Percentiles rank a stretch among this genome's conserved stretches.
Conservation (phyloP, 2,329 filamentous ascomycete species). For the Exophiala calicioides region DNA sequence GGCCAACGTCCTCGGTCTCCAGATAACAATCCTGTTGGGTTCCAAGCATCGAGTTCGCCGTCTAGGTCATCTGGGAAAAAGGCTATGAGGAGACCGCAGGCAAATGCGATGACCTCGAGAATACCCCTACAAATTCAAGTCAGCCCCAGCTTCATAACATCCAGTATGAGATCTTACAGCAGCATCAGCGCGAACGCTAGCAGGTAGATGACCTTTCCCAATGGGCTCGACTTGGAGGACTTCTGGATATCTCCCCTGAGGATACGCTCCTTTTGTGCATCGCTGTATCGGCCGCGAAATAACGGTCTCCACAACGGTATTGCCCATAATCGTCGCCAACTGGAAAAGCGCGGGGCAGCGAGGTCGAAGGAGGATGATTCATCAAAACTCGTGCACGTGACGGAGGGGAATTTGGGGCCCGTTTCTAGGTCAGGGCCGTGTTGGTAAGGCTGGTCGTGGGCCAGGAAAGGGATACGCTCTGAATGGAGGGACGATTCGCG, state of each 20-base stretch:
- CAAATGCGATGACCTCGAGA: conserved; percentile 43
- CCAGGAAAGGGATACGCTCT: conserved; percentile 25
- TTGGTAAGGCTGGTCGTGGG: conserved; percentile 21
- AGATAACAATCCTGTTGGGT: conserved; percentile 38
- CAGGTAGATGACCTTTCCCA: conserved; percentile 21
- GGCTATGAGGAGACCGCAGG: conserved; percentile 40
- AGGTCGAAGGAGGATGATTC: background rate
- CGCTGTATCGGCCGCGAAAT: conserved; percentile 1
- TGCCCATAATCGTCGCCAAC: conserved; percentile 17
- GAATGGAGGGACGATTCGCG: conserved; percentile 13
- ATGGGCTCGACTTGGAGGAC: conserved; percentile 8
- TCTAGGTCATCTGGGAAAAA: conserved; percentile 48
- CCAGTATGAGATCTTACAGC: conserved; percentile 18
- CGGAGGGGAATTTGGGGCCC: conserved; percentile 20
- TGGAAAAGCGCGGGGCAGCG: background rate
- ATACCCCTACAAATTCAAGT: conserved; percentile 34
- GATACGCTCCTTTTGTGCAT: conserved; percentile 10
- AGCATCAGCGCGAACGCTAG: conserved; percentile 28
- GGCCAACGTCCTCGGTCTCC: conserved; percentile 44
- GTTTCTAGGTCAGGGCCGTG: conserved; percentile 18
- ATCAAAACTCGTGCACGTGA: conserved; percentile 10
- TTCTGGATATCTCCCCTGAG: conserved; percentile 3
- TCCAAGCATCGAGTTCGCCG: conserved; percentile 43
- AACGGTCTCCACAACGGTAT: conserved; percentile 4
- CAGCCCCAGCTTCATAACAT: background rate